A percentile compares a stretch with the other conserved stretches of the same genome.
These are phyloP conservation scores for Noccaea caerulescens DNA, from an alignment of 345 rosid species.

Conservation along the genomic window DNA sequence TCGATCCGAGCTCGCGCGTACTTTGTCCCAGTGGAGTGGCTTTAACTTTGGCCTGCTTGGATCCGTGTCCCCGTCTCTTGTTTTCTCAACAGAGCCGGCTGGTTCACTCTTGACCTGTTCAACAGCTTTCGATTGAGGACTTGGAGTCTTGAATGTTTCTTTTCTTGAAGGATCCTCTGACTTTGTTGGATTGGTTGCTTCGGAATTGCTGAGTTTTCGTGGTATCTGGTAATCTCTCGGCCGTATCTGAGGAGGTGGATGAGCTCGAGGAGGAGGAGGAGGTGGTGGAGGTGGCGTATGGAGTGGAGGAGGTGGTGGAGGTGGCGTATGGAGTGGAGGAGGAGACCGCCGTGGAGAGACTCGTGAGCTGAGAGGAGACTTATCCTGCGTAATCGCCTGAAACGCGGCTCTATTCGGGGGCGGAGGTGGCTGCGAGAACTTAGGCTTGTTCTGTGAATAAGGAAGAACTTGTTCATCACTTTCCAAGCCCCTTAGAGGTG, in stretches of 20 bases:
- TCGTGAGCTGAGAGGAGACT: conserved; percentile 47
- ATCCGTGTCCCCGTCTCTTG: conserved; percentile 67
- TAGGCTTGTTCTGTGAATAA: conserved; percentile 57
- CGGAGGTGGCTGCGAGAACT: conserved; percentile 80
- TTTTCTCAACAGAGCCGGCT: conserved; percentile 54
- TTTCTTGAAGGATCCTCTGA: conserved; percentile 42
- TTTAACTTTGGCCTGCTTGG: conserved; percentile 80
- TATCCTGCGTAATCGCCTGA: conserved; percentile 56
- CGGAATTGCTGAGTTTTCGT: conserved; percentile 32
- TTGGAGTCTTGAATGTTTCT: conserved; percentile 51
- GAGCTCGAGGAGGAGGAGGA: conserved; percentile 49
- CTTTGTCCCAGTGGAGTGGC: conserved; percentile 99
- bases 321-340: conserved; percentile 59
- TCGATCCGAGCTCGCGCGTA: conserved; percentile 89
- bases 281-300: conserved; percentile 53
- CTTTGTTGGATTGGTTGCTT: conserved; percentile 42
- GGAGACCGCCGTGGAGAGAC: conserved; percentile 55
- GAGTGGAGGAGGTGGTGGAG: conserved; percentile 56
- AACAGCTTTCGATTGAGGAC: conserved; percentile 49
- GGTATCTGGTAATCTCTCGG: conserved; percentile 35
- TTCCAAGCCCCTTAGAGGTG: conserved; percentile 21
- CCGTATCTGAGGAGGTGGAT: conserved; percentile 46
- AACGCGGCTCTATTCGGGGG: conserved; percentile 89
- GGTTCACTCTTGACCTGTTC: conserved; percentile 45
- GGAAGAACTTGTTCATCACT: conserved; percentile 33